Evolutionary conservation across 2,329 filamentous ascomycete genomes (phyloP).

Genomic region (Metarhizium humberi): DNA sequence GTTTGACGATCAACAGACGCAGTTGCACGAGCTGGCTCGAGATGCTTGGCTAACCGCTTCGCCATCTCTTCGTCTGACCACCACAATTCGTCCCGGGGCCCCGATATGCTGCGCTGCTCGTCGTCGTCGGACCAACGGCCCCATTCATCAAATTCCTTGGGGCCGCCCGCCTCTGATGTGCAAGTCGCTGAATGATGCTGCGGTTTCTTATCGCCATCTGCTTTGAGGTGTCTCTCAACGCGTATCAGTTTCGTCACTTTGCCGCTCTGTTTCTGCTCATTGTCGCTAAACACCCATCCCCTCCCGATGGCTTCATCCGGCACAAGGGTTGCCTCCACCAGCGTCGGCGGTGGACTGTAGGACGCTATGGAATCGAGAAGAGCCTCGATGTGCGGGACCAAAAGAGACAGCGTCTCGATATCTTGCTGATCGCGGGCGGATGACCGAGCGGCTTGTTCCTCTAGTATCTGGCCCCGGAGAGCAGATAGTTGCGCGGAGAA

Average conservation of each 20-base stretch:
- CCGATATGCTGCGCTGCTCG: background rate
- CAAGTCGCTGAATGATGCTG: background rate
- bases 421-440: constrained; percentile 28
- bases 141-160: background rate
- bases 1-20: constrained; percentile 15
- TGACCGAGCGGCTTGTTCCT: constrained; percentile 21
- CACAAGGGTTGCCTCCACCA: constrained; percentile 35
- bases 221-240: constrained; percentile 14
- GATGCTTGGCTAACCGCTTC: constrained; percentile 30
- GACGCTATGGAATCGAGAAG: constrained; percentile 30
- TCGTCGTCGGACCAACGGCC: constrained; percentile 16
- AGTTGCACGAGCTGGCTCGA: constrained; percentile 26
- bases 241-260: constrained; percentile 23
- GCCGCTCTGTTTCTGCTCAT: constrained; percentile 17
- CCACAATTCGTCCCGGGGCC: constrained; percentile 25
- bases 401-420: constrained; percentile 25
- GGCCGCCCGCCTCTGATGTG: background rate
- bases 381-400: constrained; percentile 31
- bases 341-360: constrained; percentile 19
- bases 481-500: constrained; percentile 25
- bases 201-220: background rate
- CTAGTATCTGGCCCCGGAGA: constrained; percentile 28
- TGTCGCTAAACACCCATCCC: constrained; percentile 26
- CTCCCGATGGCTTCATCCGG: constrained; percentile 29
- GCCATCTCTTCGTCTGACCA: constrained; percentile 39